Conservation (phyloP, 169 alveolate genomes). For the Cryptosporidium tyzzeri region DNA sequence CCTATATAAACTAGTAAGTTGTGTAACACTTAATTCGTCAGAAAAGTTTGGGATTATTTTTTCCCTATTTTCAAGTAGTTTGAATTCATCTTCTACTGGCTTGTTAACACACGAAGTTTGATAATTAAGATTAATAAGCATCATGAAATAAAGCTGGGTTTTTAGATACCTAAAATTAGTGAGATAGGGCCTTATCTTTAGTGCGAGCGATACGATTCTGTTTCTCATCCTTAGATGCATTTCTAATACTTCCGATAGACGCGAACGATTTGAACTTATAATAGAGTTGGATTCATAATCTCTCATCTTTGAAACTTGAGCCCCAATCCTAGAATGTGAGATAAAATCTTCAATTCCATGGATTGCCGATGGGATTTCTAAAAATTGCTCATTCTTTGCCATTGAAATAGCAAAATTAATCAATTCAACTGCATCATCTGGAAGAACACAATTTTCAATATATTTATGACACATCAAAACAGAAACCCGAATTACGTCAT, state of each 20-base stretch:
- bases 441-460: constrained; percentile 6
- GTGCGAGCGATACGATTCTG: background rate
- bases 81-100: background rate
- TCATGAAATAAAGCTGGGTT: constrained; percentile 11
- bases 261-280: background rate
- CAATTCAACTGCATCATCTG: constrained; percentile 44
- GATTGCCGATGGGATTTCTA: constrained; percentile 15
- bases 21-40: constrained; percentile 16
- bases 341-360: constrained; percentile 12
- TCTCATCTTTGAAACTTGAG: constrained; percentile 3
- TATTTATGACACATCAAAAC: constrained; percentile 22
- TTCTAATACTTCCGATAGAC: background rate
- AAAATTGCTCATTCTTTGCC: constrained; percentile 14
- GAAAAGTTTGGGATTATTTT: constrained; percentile 27
- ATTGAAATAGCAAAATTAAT: constrained; percentile 22
- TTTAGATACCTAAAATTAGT: constrained; percentile 9
- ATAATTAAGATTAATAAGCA: background rate
- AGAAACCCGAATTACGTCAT: constrained; percentile 7
- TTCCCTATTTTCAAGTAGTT: constrained; percentile 5
- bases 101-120: background rate
- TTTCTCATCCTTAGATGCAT: constrained; percentile 5
- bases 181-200: constrained; percentile 1
- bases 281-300: constrained; percentile 7
- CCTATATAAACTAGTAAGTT: constrained; percentile 8
- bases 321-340: constrained; percentile 15